These are phyloP conservation scores for Aspergillus bombycis DNA, from an alignment of 2,329 filamentous ascomycete genomes.

Conservation along the genomic window DNA sequence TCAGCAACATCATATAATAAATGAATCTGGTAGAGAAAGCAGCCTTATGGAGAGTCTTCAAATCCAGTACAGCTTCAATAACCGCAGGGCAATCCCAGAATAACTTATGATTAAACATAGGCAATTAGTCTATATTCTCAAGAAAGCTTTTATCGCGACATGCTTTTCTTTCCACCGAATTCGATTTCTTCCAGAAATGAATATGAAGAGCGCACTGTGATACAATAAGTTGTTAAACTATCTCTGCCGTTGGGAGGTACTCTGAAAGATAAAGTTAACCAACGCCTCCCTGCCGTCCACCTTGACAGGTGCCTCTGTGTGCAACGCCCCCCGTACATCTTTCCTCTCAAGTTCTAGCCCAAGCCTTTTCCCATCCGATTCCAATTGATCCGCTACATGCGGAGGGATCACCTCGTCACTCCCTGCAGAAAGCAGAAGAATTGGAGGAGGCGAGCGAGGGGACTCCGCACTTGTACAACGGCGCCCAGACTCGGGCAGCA, in stretches of 20 bases:
- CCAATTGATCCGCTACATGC: constrained; percentile 39
- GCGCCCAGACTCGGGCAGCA: background rate
- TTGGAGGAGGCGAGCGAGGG: constrained; percentile 25
- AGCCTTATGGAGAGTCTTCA: background rate
- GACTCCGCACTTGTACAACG: background rate
- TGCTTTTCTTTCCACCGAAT: background rate
- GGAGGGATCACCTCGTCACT: constrained; percentile 50
- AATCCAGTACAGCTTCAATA: background rate
- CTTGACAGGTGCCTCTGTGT: constrained; percentile 53
- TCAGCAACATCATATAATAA: background rate
- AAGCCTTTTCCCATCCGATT: constrained; percentile 37
- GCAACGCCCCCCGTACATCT: constrained; percentile 51
- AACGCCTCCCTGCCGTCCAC: constrained; percentile 47
- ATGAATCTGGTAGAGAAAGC: background rate
- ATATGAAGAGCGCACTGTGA: background rate
- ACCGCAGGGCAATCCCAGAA: background rate
- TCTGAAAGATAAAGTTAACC: constrained; percentile 27
- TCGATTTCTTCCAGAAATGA: too few species aligned
- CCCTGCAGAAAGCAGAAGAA: constrained; percentile 46
- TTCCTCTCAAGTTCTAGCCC: constrained; percentile 41
- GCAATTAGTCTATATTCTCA: background rate
- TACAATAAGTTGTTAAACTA: background rate
- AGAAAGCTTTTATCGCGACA: background rate
- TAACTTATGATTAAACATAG: background rate
- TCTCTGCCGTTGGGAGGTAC: background rate